Evolutionary conservation across 2,329 filamentous ascomycete genomes (phyloP).

Genomic region (Venturia asperata): DNA sequence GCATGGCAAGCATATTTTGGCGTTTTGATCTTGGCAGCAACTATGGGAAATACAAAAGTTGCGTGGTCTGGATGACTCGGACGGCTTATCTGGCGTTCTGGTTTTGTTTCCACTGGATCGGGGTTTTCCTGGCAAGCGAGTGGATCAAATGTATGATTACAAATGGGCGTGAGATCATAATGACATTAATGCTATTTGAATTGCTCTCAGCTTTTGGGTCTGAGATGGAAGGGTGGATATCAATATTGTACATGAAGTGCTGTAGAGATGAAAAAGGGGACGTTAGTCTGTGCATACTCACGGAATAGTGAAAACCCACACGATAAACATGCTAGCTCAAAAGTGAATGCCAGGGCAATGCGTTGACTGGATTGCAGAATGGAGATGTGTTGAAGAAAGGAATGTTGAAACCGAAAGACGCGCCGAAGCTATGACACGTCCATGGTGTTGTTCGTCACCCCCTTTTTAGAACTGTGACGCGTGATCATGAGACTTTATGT

Average conservation of each 20-base stretch:
- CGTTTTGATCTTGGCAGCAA: neutral
- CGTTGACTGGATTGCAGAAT: no score
- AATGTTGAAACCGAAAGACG: no score
- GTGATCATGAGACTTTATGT: no score
- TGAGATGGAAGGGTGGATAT: neutral
- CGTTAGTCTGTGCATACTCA: no score
- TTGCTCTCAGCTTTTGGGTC: neutral
- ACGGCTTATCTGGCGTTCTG: constrained; percentile 4
- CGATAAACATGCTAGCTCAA: no score
- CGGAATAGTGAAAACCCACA: no score
- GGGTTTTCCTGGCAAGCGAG: neutral
- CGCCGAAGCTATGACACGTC: no score
- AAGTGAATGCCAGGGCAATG: no score
- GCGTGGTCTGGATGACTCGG: neutral
- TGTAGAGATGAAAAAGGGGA: no score
- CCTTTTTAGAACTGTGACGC: no score
- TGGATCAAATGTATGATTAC: neutral
- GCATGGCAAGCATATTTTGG: neutral
- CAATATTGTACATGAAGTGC: neutral
- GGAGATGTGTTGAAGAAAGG: no score
- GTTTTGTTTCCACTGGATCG: neutral
- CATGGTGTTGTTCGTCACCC: no score
- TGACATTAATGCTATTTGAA: neutral
- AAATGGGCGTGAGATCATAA: neutral
- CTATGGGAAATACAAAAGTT: neutral